Conservation (phyloP, 305 asterid genomes). For the Fraxinus latifolia region DNA sequence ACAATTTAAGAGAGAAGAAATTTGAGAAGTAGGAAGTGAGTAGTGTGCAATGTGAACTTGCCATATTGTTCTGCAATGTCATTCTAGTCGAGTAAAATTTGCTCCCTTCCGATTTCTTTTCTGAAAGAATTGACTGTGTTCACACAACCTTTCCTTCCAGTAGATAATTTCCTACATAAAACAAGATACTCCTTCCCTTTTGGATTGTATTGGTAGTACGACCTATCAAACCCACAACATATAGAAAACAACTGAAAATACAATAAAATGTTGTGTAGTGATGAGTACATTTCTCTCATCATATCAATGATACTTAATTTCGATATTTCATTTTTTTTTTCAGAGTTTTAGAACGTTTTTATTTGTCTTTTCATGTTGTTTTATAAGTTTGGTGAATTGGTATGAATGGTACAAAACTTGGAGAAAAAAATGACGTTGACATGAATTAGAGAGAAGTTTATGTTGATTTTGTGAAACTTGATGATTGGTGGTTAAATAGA, state of each 20-base stretch:
- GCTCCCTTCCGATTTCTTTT: constrained; percentile 44
- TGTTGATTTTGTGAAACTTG: no score
- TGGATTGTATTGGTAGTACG: constrained; percentile 75
- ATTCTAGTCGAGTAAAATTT: constrained; percentile 86
- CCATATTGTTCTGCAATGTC: constrained; percentile 79
- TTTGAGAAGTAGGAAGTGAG: background rate
- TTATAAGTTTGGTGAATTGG: no score
- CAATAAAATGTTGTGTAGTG: background rate
- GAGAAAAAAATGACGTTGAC: no score
- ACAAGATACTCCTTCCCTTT: constrained; percentile 92
- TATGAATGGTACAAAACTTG: no score
- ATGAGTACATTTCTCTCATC: no score
- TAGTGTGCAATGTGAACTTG: constrained; percentile 27
- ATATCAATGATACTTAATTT: no score
- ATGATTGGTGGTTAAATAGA: no score
- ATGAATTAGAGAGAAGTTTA: no score
- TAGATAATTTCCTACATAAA: constrained; percentile 60
- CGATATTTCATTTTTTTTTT: no score
- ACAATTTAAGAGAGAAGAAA: background rate
- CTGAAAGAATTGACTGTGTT: constrained; percentile 34
- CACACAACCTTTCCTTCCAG: constrained; percentile 48
- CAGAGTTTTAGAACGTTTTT: no score
- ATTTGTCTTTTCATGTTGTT: no score
- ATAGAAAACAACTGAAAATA: background rate
- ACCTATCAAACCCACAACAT: constrained; percentile 45